Evolutionary conservation across 208 protist species (phyloP).

Genomic region (Endotrypanum monterogeii): DNA sequence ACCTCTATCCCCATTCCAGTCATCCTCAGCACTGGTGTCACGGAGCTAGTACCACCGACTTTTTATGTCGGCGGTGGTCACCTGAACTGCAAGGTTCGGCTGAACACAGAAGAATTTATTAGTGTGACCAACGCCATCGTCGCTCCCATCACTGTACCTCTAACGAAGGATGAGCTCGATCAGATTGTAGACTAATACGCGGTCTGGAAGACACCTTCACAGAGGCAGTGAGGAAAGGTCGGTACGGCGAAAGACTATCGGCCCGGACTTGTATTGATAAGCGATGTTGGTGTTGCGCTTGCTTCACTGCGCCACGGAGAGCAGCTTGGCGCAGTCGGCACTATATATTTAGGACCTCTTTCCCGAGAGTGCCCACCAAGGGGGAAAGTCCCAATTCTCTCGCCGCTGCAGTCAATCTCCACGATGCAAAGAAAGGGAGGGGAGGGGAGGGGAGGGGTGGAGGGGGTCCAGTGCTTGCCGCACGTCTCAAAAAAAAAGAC

Average conservation of each 20-base stretch:
- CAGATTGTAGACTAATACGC: constrained; percentile 39
- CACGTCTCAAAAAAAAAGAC: no score
- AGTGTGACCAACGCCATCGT: constrained; percentile 61
- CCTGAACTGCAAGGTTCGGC: constrained; percentile 79
- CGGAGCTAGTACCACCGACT: constrained; percentile 42
- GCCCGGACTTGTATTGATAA: background rate
- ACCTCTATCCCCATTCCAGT: constrained; percentile 55
- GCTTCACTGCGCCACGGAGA: background rate
- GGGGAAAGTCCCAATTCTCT: background rate
- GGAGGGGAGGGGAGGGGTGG: no score
- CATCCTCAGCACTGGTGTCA: constrained; percentile 62
- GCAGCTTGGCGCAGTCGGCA: background rate
- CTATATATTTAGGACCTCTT: background rate
- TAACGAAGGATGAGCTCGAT: constrained; percentile 68
- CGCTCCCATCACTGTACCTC: constrained; percentile 60
- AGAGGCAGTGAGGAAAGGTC: background rate
- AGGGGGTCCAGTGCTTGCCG: no score
- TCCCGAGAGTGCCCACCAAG: background rate
- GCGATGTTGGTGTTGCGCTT: background rate
- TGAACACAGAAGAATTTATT: constrained; percentile 72
- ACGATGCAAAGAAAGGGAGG: no score
- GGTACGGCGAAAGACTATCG: background rate
- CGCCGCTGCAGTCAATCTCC: no score
- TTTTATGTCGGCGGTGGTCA: constrained; percentile 85
- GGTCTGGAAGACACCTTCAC: background rate